A percentile compares a stretch with the other conserved stretches of the same genome.
Evolutionary conservation across 2,329 filamentous ascomycete species (phyloP).

Genomic region (Sarocladiaceae sp.): DNA sequence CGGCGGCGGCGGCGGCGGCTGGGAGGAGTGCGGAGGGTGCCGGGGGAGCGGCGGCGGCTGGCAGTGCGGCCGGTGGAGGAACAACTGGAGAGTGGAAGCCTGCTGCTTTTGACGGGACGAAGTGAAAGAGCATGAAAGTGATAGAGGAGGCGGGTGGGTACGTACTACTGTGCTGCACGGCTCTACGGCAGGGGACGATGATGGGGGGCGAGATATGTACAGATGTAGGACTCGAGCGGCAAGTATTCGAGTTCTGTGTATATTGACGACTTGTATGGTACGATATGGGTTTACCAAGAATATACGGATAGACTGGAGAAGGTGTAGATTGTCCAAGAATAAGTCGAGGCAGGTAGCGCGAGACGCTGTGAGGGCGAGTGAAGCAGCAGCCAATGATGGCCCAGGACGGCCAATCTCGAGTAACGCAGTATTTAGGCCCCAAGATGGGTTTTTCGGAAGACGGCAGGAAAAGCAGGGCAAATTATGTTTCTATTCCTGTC

Average conservation of each 20-base stretch:
- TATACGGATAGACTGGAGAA: too few species aligned
- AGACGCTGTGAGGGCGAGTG: background rate
- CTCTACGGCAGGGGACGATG: too few species aligned
- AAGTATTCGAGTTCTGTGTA: too few species aligned
- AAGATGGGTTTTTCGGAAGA: background rate
- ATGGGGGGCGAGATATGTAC: too few species aligned
- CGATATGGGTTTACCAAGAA: too few species aligned
- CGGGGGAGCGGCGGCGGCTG: slow-evolving; percentile 18
- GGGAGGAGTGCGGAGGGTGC: slow-evolving; percentile 25
- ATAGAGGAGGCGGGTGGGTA: too few species aligned
- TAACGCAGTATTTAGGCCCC: background rate
- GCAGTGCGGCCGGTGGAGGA: slow-evolving; percentile 25
- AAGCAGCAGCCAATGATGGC: slow-evolving; percentile 3
- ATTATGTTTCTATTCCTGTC: slow-evolving; percentile 9
- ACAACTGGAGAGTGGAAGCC: slow-evolving; percentile 49
- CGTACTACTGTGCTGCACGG: too few species aligned
- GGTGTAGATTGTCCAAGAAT: too few species aligned
- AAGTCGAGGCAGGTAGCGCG: too few species aligned
- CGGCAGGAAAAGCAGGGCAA: background rate
- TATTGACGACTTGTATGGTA: too few species aligned
- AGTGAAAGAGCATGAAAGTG: slow-evolving; percentile 11
- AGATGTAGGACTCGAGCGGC: too few species aligned
- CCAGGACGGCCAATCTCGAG: background rate
- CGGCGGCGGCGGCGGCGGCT: slow-evolving; percentile 36
- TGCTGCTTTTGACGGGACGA: slow-evolving; percentile 48